Base-by-base conservation (phyloP, 208 protist genomes). In the Leishmania aethiopica region DNA sequence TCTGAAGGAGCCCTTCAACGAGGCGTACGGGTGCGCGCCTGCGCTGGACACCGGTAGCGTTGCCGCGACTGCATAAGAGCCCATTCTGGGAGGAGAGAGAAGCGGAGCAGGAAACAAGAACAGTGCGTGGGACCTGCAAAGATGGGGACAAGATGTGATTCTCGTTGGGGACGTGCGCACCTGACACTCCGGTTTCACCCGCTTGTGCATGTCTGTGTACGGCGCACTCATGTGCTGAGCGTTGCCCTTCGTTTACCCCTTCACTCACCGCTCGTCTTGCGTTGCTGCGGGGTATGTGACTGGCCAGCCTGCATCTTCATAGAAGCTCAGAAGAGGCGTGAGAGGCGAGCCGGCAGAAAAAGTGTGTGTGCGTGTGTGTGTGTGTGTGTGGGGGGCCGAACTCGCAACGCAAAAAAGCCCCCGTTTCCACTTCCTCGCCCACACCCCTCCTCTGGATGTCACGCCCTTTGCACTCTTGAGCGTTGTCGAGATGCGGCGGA, bases 1-100 rank as follows among this genome's bases (percentile, higher is more conserved):
- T 28, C 79, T 95, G 40, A 83, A 86, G 59, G 87, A 84, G 19
- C 78, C 86, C 17, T 97, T 96, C 83, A 87, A 88, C 28, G 89
- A 89, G 76, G 90, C 87, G 10, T 97, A 95, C 78, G 92, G 70
- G 40, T 74, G 70, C 70, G 45, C 28, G 11, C 70, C 70, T 6
- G 45, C 22, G 40, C 42, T 80, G 37, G 57, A 10, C 15, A 15
- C 19, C 25, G 40, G 53, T 59, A 25, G 74, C 10, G 47, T 19
- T 32, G 53, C 49, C 17, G 35, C 55, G 42, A 59, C 53, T n/a
- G 70, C 71, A 4, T 77, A 47, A 57, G 40, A 7, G 28, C 45
- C 47, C 8, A 4, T 45, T 22, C 3, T 11, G 35, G 25, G 42
- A 17, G 67, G 67, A 15, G 25, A 32, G 66, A 42, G 66, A 28